These are phyloP conservation scores for Nakazawaea wickerhamii DNA, from an alignment of 805 yeast species.

Conservation along the genomic window DNA sequence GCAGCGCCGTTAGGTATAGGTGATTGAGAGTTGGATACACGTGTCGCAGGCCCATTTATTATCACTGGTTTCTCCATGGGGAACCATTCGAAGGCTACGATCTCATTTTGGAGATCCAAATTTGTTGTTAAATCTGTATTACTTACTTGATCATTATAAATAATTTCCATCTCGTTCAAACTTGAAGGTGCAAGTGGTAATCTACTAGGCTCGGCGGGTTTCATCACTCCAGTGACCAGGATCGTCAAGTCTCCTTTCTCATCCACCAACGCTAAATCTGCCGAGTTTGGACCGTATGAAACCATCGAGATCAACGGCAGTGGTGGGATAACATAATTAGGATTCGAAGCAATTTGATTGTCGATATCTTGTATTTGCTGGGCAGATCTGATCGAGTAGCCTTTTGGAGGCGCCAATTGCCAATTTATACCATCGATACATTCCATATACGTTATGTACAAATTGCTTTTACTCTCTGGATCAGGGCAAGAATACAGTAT, in stretches of 20 bases:
- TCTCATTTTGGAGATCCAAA: slow-evolving; percentile 22
- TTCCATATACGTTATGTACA: slow-evolving; percentile 63
- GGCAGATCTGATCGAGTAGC: slow-evolving; percentile 21
- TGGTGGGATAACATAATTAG: slow-evolving; percentile 24
- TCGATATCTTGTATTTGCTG: slow-evolving; percentile 18
- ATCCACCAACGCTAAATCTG: slow-evolving; percentile 79
- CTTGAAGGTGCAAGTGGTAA: slow-evolving; percentile 32
- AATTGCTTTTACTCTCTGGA: slow-evolving; percentile 31
- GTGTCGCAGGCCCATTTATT: slow-evolving; percentile 52
- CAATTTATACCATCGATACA: slow-evolving; percentile 72
- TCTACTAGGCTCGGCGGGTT: slow-evolving; percentile 23
- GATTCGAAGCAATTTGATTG: slow-evolving; percentile 16
- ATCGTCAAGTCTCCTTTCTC: slow-evolving; percentile 60
- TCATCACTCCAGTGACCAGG: slow-evolving; percentile 43
- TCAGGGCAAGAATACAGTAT: slow-evolving; percentile 56
- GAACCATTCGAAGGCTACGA: slow-evolving; percentile 65
- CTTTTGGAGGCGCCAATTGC: slow-evolving; percentile 62
- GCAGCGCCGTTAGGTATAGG: slow-evolving; percentile 30
- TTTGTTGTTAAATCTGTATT: slow-evolving; percentile 10
- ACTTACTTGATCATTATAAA: slow-evolving; percentile 35
- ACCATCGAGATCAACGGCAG: slow-evolving; percentile 35
- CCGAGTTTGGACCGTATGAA: slow-evolving; percentile 73
- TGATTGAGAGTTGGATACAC: slow-evolving; percentile 20
- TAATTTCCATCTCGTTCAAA: slow-evolving; percentile 36
- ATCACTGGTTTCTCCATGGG: slow-evolving; percentile 64